phyloP scores from a whole-genome alignment of 1,284 basidiomycete genomes.

The Boletus semigastroideus region DNA sequence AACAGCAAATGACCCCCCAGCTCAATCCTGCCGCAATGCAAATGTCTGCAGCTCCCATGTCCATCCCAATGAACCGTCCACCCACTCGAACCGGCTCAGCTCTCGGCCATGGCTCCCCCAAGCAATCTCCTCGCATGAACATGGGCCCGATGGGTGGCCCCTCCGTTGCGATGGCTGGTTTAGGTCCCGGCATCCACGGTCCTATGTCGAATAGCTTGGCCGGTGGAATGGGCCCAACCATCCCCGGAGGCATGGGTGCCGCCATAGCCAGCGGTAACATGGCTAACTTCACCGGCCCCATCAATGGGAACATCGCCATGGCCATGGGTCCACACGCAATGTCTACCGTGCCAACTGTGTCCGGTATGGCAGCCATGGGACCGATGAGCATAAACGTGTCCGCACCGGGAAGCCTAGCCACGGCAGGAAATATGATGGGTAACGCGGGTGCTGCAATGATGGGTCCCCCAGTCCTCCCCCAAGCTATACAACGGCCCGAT shows the following conservation, averaged over 20 bases:
- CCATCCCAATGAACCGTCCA: slow-evolving; percentile 27
- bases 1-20: slow-evolving; percentile 14
- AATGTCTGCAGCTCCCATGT: slow-evolving; percentile 16
- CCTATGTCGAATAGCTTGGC: slow-evolving; percentile 14
- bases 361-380: slow-evolving; percentile 19
- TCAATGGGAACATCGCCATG: slow-evolving; percentile 19
- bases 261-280: slow-evolving; percentile 13
- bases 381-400: slow-evolving; percentile 20
- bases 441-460: slow-evolving; percentile 18
- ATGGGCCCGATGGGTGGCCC: slow-evolving; percentile 16
- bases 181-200: slow-evolving; percentile 10
- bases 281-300: slow-evolving; percentile 5
- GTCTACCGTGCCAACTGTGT: slow-evolving; percentile 16
- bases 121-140: slow-evolving; percentile 29
- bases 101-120: slow-evolving; percentile 25
- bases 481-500: slow-evolving; percentile 25
- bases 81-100: slow-evolving; percentile 32
- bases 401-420: slow-evolving; percentile 13
- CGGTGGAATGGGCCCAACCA: slow-evolving; percentile 9
- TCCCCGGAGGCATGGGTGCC: slow-evolving; percentile 13
- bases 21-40: slow-evolving; percentile 15
- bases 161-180: slow-evolving; percentile 8
- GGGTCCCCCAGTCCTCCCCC: slow-evolving; percentile 32
- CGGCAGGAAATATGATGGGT: slow-evolving; percentile 19
- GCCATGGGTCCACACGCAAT: slow-evolving; percentile 21